Base-by-base conservation (phyloP, 768 basidiomycete species). In the Trametes coccinea region DNA sequence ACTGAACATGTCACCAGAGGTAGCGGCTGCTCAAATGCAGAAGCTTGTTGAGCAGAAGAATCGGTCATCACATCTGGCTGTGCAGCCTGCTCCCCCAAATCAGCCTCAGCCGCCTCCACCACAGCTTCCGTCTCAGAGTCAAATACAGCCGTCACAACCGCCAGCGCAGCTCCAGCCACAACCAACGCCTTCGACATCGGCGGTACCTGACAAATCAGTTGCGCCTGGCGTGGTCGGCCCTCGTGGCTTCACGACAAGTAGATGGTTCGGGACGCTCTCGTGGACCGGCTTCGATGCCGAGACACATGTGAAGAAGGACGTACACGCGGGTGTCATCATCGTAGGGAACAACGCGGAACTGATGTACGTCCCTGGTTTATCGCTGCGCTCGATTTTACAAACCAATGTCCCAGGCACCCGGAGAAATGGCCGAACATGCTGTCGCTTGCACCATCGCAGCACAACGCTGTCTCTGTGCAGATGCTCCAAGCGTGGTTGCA, bases 381-480 rank as follows among this genome's bases (percentile, higher is more conserved):
- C 22, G 22, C 22, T 22, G 22, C 22, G 22, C 22, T 22, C 22
- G 22, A 22, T 22, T 22, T 22, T 22, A 22, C 22, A 22, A 22
- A 14, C 46, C 3, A 5, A 16, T 34, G 49, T 17, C 31, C 22
- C n/a, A 89, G 88, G 55, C 82, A 72, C 47, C 63, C 78, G 6
- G 76, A 82, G 2, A 80, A 76, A 0, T 89, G 86, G 87, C 87
- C 88, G 1, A 56, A 64, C 7, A 66, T 67, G 3, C 63, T 88
- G 63, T 65, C 70, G 1, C 70, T 87, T 6, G 72, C 71, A 14
- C 73, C 80, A 6, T 75, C 79, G 27, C 72, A 73, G 44, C 78
- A 81, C 44, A 77, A 74, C 4, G 69, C 77, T 0, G 77, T 82
- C 10, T 64, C 83, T 0, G 37, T 66, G 4, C 4, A 46, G 1